These are phyloP conservation scores for Madurella mycetomatis DNA, from an alignment of 2,329 filamentous ascomycete genomes.

Conservation along the genomic window DNA sequence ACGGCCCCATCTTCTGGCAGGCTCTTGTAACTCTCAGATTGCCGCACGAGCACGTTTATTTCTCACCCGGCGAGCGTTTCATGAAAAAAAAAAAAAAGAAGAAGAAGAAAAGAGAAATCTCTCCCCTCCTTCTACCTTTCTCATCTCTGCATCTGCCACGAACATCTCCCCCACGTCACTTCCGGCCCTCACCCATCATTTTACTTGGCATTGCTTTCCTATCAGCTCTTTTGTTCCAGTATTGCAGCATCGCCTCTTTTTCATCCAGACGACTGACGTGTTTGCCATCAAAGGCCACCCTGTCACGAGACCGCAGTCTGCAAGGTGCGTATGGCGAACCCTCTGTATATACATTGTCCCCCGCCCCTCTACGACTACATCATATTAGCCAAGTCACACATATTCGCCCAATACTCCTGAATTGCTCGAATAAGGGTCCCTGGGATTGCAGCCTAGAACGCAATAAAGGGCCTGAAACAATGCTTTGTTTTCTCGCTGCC, in stretches of 20 bases:
- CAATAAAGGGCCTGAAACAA: too few species aligned
- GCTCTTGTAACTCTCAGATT: not conserved
- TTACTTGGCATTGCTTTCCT: not conserved
- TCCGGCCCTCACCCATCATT: not conserved
- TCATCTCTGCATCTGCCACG: not conserved
- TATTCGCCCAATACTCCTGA: not conserved
- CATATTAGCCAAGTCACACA: not conserved
- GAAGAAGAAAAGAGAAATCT: too few species aligned
- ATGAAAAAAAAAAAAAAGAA: too few species aligned
- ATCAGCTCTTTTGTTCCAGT: not conserved
- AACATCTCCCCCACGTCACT: not conserved
- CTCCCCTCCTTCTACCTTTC: not conserved
- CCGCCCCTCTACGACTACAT: not conserved
- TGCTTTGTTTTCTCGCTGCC: too few species aligned
- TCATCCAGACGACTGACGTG: not conserved
- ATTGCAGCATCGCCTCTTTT: not conserved
- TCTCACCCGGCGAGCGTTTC: not conserved
- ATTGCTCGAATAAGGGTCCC: not conserved
- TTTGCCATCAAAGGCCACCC: not conserved
- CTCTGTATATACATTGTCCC: not conserved
- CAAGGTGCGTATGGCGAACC: conserved; percentile 2
- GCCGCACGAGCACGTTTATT: not conserved
- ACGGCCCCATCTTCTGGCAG: not conserved
- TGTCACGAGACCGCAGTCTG: not conserved
- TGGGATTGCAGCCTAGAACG: not conserved